Base-by-base conservation (phyloP, 2,329 filamentous ascomycete genomes). In the Pseudocercospora macadamiae region DNA sequence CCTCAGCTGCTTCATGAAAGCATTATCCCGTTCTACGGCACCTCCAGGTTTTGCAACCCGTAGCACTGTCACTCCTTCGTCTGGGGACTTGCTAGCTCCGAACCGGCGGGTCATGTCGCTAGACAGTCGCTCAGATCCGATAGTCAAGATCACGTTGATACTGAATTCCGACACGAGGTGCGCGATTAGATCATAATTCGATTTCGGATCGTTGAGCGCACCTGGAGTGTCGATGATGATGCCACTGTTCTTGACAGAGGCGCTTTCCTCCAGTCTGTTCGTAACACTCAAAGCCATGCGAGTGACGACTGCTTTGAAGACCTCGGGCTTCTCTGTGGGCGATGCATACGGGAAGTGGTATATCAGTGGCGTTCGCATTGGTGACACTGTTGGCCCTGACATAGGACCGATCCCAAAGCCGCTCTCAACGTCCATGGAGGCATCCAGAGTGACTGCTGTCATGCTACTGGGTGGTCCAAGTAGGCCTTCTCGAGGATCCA, bases 321-420 rank as follows among this genome's bases (percentile, higher is more conserved):
- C 77, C 25, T 68, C 66, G 0, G 84, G 81, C 61, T 91, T 89
- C 51, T 91, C 89, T 66, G 91, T 88, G 0, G 91, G 84, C 62
- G 82, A 86, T 53, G 85, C 82, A 63, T 89, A 80, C 14, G 95
- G 93, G 73, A 90, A 96, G 75, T 92, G 91, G 72, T 96, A 96
- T 25, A 93, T 91, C 54, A 99, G 78, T 4, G 95, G 95, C 67
- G 96, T 81, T 79, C 97, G 97, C 53, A 96, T 91, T 0, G 93
- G 93, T 16, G 96, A 87, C 0, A 87, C 85, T 66, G 89, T 95
- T 0, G 95, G 93, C 0, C 93, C 95, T 65, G 90, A 96, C 68
- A 93, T 96, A 0, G 93, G 93, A 67, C 91, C 93, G 65, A 85
- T 91, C 8, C 95, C 95, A 87, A 92, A 97, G 18, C 73, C 72